phyloP scores from a whole-genome alignment of 1,284 basidiomycete genomes.

The Omphalotus olearius region DNA sequence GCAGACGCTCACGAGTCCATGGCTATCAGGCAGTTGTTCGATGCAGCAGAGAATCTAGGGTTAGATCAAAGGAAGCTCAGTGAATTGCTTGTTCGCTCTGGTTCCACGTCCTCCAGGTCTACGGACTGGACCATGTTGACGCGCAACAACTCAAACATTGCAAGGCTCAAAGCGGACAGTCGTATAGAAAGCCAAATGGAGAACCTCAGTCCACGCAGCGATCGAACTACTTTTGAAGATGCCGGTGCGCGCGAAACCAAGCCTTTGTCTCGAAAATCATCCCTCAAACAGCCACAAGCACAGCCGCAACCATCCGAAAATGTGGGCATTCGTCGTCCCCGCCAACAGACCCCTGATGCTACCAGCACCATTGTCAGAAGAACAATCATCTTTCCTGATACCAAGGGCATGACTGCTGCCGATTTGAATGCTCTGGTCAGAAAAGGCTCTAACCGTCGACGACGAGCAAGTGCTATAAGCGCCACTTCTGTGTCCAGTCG shows the following conservation, averaged over 20 bases:
- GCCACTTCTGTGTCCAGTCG: conserved; percentile 52
- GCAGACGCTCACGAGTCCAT: conserved; percentile 24
- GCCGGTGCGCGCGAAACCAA: conserved; percentile 21
- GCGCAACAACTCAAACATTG: conserved; percentile 38
- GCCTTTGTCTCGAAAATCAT: conserved; percentile 26
- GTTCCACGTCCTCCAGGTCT: conserved; percentile 56
- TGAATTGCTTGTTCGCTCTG: conserved; percentile 64
- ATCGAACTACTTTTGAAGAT: conserved; percentile 33
- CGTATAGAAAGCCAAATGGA: conserved; percentile 14
- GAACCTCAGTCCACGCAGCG: conserved; percentile 24
- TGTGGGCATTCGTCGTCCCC: conserved; percentile 36
- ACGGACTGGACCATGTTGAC: conserved; percentile 42
- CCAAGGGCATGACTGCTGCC: conserved; percentile 46
- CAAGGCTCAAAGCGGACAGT: conserved; percentile 20
- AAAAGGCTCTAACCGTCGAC: conserved; percentile 53
- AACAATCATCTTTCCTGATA: conserved; percentile 74
- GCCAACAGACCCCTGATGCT: conserved; percentile 32
- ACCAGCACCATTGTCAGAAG: conserved; percentile 61
- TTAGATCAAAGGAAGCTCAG: conserved; percentile 67
- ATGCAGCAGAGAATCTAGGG: conserved; percentile 69
- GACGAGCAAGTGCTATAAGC: conserved; percentile 57
- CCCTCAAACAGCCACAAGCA: conserved; percentile 30
- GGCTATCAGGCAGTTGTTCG: conserved; percentile 67
- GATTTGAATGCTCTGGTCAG: conserved; percentile 51
- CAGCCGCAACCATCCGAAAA: conserved; percentile 28